Conservation (phyloP, 352 stramenopile genomes). For the Phytophthora aleatoria region DNA sequence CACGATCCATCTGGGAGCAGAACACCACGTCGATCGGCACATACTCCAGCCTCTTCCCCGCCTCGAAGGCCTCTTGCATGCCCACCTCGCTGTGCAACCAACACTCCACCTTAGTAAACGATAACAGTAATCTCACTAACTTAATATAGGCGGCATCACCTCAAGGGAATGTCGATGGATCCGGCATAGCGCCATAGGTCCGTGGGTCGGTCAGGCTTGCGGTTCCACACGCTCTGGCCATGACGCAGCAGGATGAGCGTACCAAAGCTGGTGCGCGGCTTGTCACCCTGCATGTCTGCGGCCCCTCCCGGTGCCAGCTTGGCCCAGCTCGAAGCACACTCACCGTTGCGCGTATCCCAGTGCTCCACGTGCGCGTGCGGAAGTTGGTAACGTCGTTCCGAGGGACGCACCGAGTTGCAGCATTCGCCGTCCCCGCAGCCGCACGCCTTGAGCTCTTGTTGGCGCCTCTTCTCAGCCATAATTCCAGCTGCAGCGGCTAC, state of each 20-base stretch:
- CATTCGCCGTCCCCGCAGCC: conserved; percentile 74
- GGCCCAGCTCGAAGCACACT: conserved; percentile 67
- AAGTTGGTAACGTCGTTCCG: conserved; percentile 74
- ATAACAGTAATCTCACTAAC: not conserved
- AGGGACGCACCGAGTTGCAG: conserved; percentile 67
- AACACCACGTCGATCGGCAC: conserved; percentile 85
- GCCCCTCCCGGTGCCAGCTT: conserved; percentile 42
- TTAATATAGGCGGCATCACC: conserved; percentile 17
- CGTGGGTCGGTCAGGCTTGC: conserved; percentile 71
- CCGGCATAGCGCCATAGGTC: conserved; percentile 84
- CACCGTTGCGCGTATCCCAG: conserved; percentile 59
- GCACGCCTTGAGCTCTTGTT: conserved; percentile 42
- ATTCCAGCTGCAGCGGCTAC: conserved; percentile 26
- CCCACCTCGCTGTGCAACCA: conserved; percentile 56
- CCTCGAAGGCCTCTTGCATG: conserved; percentile 84
- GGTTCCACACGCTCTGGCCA: conserved; percentile 87
- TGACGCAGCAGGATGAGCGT: conserved; percentile 85
- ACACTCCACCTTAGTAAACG: conserved; percentile 5
- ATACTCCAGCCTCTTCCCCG: conserved; percentile 74
- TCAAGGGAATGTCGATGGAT: conserved; percentile 83
- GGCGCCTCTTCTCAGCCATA: conserved; percentile 38
- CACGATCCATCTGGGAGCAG: conserved; percentile 87
- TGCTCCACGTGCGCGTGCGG: conserved; percentile 72
- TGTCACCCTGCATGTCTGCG: conserved; percentile 21
- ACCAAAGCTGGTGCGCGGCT: conserved; percentile 60